Evolutionary conservation across 371 early-diverging fungal genomes (phyloP).

Genomic region (Saksenaea vasiformis): DNA sequence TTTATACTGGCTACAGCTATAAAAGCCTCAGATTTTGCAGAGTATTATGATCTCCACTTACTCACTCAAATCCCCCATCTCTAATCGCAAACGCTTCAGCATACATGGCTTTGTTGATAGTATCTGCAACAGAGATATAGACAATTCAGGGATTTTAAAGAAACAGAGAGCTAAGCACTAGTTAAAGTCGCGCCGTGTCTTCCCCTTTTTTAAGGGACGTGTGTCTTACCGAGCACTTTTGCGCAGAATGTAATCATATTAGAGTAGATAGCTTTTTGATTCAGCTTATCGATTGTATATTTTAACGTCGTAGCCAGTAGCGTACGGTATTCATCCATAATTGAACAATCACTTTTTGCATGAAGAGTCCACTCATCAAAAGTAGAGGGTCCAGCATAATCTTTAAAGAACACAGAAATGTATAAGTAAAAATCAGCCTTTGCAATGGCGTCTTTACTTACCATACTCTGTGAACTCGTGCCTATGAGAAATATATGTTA

Average conservation of each 20-base stretch:
- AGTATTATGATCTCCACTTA: not conserved
- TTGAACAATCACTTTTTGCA: not conserved
- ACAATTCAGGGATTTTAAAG: constrained; percentile 58
- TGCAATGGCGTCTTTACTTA: constrained; percentile 20
- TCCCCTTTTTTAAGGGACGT: not conserved
- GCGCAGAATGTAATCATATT: constrained; percentile 58
- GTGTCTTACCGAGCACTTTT: constrained; percentile 37
- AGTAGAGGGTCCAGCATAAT: constrained; percentile 17
- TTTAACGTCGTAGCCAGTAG: constrained; percentile 30
- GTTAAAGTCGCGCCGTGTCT: not conserved
- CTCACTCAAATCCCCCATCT: constrained; percentile 26
- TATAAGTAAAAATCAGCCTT: constrained; percentile 28
- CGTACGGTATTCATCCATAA: constrained; percentile 19
- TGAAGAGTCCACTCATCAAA: constrained; percentile 9
- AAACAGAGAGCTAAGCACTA: constrained; percentile 47
- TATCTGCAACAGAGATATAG: constrained; percentile 40
- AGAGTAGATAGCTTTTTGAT: constrained; percentile 48
- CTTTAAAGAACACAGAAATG: constrained; percentile 22
- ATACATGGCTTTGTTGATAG: constrained; percentile 39
- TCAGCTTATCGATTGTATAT: constrained; percentile 46
- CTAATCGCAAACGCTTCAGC: constrained; percentile 37
- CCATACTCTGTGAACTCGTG: constrained; percentile 51
- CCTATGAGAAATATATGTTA: constrained; percentile 16
- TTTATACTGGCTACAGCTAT: constrained; percentile 6
- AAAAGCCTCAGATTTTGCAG: not conserved